These are phyloP conservation scores for Cerrena zonata DNA, from an alignment of 1,284 basidiomycete genomes.

Conservation along the genomic window DNA sequence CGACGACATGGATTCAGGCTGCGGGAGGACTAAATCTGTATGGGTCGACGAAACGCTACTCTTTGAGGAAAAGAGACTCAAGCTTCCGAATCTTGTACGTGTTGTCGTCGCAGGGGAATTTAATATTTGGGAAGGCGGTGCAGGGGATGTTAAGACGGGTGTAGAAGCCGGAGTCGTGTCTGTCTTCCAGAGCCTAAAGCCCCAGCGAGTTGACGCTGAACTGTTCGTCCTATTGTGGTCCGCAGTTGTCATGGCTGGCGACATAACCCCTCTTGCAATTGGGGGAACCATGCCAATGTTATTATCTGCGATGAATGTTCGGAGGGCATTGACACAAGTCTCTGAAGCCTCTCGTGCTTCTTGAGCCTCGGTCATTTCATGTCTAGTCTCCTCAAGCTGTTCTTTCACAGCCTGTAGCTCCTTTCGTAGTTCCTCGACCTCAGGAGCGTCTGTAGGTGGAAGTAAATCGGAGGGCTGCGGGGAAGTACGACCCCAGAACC, in stretches of 20 bases:
- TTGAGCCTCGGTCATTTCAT: slow-evolving; percentile 67
- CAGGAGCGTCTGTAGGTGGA: slow-evolving; percentile 17
- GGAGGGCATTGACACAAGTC: slow-evolving; percentile 71
- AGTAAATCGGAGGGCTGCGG: slow-evolving; percentile 34
- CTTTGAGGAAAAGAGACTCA: slow-evolving; percentile 61
- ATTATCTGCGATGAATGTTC: slow-evolving; percentile 80
- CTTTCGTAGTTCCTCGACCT: slow-evolving; percentile 52
- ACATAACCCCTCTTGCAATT: slow-evolving; percentile 18
- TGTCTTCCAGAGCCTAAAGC: slow-evolving; percentile 57
- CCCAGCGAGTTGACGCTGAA: slow-evolving; percentile 29
- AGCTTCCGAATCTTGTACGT: slow-evolving; percentile 39
- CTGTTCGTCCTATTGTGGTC: slow-evolving; percentile 5
- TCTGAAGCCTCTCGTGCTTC: slow-evolving; percentile 87
- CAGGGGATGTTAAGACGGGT: slow-evolving; percentile 19
- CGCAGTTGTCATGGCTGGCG: slow-evolving; percentile 17
- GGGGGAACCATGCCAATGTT: slow-evolving; percentile 42
- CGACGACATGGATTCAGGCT: slow-evolving; percentile 28
- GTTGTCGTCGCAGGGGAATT: slow-evolving; percentile 30
- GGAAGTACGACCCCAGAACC: slow-evolving; percentile 45
- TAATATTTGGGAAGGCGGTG: slow-evolving; percentile 14
- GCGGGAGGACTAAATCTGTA: slow-evolving; percentile 19
- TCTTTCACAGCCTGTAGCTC: slow-evolving; percentile 55
- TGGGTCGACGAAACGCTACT: slow-evolving; percentile 45
- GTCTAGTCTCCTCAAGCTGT: slow-evolving; percentile 58
- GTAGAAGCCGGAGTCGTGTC: slow-evolving; percentile 25